phyloP scores from a whole-genome alignment of 176 grass and related monocot species.

The Lolium multiflorum region DNA sequence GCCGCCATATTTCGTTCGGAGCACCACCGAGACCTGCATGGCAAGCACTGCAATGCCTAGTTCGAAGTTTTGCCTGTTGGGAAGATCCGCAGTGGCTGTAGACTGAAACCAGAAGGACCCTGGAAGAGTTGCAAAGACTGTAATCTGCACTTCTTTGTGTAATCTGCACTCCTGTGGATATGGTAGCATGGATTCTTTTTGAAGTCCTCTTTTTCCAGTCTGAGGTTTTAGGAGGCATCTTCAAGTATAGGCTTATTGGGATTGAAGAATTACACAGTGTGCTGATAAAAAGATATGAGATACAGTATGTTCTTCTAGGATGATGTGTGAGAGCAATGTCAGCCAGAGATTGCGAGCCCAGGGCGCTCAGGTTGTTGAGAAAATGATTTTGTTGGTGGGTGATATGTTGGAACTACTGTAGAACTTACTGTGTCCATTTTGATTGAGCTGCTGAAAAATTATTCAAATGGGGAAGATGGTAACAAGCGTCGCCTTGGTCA shows the following conservation, averaged over 20 bases:
- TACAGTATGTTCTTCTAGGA: not conserved
- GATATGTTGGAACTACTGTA: not conserved
- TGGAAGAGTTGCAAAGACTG: not conserved
- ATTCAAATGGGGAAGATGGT: not conserved
- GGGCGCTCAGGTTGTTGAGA: not conserved
- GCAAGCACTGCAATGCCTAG: not conserved
- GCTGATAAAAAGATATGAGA: constrained; percentile 3
- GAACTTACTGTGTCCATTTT: not conserved
- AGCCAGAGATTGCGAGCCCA: not conserved
- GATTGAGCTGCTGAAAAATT: not conserved
- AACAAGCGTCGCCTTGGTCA: not conserved
- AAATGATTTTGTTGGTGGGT: not conserved
- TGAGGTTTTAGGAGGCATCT: no score
- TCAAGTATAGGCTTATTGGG: no score
- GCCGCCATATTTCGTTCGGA: not conserved
- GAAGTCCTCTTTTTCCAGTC: not conserved
- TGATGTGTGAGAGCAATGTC: not conserved
- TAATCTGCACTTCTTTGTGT: not conserved
- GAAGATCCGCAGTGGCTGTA: not conserved
- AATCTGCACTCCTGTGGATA: not conserved
- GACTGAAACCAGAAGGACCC: not conserved
- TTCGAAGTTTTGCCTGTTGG: not conserved
- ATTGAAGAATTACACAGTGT: not conserved
- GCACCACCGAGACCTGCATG: not conserved
- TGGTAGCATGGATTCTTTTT: constrained; percentile 2